A percentile compares a stretch with the other conserved stretches of the same genome.
phyloP scores from a whole-genome alignment of 192 early-diverging fungal genomes.

The Entomortierella lignicola region DNA sequence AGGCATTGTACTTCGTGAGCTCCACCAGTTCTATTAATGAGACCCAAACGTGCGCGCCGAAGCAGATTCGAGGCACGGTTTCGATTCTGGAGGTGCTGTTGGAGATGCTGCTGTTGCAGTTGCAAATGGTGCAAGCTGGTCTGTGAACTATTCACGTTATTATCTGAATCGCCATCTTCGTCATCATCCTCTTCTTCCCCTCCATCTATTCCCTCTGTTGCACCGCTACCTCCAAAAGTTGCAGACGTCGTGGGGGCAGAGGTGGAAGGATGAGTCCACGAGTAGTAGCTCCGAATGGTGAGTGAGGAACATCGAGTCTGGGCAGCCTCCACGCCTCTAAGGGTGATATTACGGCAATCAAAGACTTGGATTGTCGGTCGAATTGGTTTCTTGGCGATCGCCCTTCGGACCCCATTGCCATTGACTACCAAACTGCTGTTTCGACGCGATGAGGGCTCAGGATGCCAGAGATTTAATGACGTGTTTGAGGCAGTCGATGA shows the following conservation, averaged over 20 bases:
- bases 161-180: background rate
- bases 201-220: background rate
- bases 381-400: slow-evolving; percentile 9
- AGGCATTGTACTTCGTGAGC: background rate
- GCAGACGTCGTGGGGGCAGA: slow-evolving; percentile 8
- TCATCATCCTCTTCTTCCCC: slow-evolving; percentile 19
- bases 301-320: slow-evolving; percentile 50
- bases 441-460: slow-evolving; percentile 10
- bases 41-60: slow-evolving; percentile 28
- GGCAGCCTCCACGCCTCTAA: slow-evolving; percentile 55
- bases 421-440: background rate
- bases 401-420: too few relatives aligned
- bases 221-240: slow-evolving; percentile 15
- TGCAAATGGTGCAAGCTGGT: slow-evolving; percentile 41
- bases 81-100: slow-evolving; percentile 22
- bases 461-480: slow-evolving; percentile 24
- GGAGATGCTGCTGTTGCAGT: slow-evolving; percentile 40
- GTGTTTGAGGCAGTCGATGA: slow-evolving; percentile 11
- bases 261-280: slow-evolving; percentile 46
- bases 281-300: slow-evolving; percentile 62
- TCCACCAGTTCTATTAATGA: slow-evolving; percentile 3
- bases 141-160: slow-evolving; percentile 19
- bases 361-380: slow-evolving; percentile 56
- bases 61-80: slow-evolving; percentile 13
- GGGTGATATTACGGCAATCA: slow-evolving; percentile 63